Percentiles rank a stretch among this genome's conserved stretches.
Evolutionary conservation across 129 eudicot species (phyloP).

Genomic region (Pittosporum tobira): DNA sequence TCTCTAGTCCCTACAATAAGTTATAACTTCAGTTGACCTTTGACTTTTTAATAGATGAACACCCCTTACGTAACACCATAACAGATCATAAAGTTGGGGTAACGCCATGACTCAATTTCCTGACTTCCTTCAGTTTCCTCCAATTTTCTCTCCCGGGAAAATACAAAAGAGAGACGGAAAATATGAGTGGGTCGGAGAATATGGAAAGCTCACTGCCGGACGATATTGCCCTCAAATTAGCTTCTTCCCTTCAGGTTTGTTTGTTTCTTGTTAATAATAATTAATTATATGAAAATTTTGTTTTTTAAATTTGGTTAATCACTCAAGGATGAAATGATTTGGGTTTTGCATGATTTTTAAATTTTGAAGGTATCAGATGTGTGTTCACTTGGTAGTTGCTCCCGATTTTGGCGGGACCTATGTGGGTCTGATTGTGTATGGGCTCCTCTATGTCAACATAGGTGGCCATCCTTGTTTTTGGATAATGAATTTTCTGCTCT

Average conservation of each 20-base stretch:
- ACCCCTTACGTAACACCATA: no score
- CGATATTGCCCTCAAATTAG: conserved; percentile 73
- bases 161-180: no score
- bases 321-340: conserved; percentile 3
- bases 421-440: conserved; percentile 80
- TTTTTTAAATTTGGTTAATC: neutral
- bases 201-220: conserved; percentile 44
- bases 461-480: conserved; percentile 60
- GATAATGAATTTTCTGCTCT: conserved; percentile 27
- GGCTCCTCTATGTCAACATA: conserved; percentile 55
- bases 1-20: no score
- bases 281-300: conserved; percentile 3
- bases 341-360: conserved; percentile 8
- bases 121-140: neutral
- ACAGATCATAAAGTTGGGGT: neutral
- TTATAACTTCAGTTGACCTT: no score
- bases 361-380: conserved; percentile 55
- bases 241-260: conserved; percentile 61
- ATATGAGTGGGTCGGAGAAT: conserved; percentile 22
- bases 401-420: conserved; percentile 75
- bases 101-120: no score
- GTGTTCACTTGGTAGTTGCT: conserved; percentile 76
- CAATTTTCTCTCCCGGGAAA: neutral
- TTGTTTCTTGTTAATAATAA: neutral
- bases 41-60: no score